phyloP scores from a whole-genome alignment of 2,329 filamentous ascomycete genomes.

The Pleurostoma richardsiae region DNA sequence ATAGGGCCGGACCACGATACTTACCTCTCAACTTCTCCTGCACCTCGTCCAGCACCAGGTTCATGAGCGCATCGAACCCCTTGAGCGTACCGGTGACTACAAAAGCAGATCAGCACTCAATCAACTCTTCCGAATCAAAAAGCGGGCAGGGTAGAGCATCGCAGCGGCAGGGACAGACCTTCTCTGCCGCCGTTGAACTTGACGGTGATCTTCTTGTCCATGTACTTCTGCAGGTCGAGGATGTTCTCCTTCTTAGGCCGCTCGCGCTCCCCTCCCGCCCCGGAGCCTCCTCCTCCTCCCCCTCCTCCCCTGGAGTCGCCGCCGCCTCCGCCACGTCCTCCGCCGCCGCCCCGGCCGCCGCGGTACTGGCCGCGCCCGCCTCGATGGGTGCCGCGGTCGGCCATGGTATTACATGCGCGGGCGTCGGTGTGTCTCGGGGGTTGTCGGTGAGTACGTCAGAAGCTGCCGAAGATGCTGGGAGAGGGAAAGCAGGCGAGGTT shows the following conservation, averaged over 20 bases:
- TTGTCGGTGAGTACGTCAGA: not conserved
- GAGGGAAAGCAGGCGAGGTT: not conserved
- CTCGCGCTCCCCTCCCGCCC: conserved; percentile 43
- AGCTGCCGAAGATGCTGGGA: not conserved
- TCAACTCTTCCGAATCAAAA: not conserved
- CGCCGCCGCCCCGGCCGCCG: conserved; percentile 33
- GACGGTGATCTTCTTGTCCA: conserved; percentile 92
- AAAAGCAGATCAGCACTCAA: not conserved
- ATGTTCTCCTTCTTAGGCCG: conserved; percentile 98
- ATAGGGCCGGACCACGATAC: conserved; percentile 15
- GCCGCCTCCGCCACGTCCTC: conserved; percentile 41
- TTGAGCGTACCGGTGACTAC: conserved; percentile 84
- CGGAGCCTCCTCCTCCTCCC: conserved; percentile 32
- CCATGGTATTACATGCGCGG: conserved; percentile 28
- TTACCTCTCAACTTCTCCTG: conserved; percentile 83
- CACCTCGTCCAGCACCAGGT: conserved; percentile 91
- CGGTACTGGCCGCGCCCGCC: conserved; percentile 31
- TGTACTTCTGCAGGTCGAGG: conserved; percentile 88
- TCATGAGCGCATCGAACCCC: conserved; percentile 97
- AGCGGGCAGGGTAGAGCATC: too few species aligned
- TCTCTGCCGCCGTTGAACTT: conserved; percentile 96
- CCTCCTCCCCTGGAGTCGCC: conserved; percentile 39
- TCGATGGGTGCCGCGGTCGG: conserved; percentile 44
- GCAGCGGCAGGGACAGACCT: conserved; percentile 46
- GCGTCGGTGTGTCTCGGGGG: conserved; percentile 3